Evolutionary conservation across 768 basidiomycete species (phyloP).

Genomic region (Lactifluus hygrophoroides): DNA sequence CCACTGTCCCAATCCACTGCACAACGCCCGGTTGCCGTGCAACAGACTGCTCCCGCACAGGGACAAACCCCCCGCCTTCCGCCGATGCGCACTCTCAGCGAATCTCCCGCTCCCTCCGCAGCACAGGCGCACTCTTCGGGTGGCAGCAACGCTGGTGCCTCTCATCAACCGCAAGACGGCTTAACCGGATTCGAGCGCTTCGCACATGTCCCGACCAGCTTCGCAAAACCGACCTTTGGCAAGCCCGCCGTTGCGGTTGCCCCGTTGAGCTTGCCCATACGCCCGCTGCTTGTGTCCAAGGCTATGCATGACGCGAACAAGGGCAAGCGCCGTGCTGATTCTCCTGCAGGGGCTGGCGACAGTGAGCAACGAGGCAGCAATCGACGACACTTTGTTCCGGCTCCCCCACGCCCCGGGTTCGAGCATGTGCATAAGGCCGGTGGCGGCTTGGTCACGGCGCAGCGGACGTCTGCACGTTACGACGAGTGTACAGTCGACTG

Average conservation of each 20-base stretch:
- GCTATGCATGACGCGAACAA: background rate
- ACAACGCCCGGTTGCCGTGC: too few species aligned
- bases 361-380: background rate
- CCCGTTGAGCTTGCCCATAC: background rate
- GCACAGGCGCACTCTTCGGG: background rate
- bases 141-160: background rate
- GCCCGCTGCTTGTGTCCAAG: background rate
- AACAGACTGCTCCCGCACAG: too few species aligned
- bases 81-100: constrained; percentile 13
- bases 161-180: background rate
- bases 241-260: background rate
- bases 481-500: background rate
- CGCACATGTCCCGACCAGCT: background rate
- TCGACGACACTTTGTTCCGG: constrained; percentile 4
- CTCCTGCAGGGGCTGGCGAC: background rate
- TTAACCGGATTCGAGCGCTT: constrained; percentile 3
- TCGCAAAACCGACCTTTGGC: background rate
- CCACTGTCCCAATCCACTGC: too few species aligned
- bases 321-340: background rate
- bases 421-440: constrained; percentile 4
- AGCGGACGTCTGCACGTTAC: background rate
- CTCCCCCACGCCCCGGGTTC: constrained; percentile 2
- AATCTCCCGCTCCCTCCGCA: background rate
- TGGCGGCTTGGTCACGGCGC: constrained; percentile 10
- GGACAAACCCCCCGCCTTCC: constrained; percentile 10